Evolutionary conservation across 768 basidiomycete genomes (phyloP).

Genomic region (Rhodocollybia butyracea): DNA sequence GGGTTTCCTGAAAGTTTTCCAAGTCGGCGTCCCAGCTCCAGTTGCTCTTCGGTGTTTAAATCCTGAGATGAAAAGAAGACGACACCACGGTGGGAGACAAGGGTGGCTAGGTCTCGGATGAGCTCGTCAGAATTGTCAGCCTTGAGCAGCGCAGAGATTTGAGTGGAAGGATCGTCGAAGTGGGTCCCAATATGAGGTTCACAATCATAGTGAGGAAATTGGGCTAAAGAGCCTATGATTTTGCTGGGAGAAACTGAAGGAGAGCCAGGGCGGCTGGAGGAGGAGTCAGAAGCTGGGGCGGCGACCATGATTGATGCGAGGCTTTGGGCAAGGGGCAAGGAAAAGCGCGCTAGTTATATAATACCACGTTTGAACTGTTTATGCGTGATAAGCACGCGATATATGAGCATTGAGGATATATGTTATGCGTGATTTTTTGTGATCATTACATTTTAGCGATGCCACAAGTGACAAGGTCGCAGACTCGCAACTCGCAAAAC

Average conservation of each 20-base stretch:
- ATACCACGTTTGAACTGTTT: no score
- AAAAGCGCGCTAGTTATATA: no score
- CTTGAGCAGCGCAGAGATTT: conserved; percentile 42
- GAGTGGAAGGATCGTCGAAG: conserved; percentile 40
- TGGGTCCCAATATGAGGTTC: conserved; percentile 58
- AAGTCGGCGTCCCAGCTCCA: conserved; percentile 42
- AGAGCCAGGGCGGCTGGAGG: background rate
- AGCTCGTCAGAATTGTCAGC: conserved; percentile 47
- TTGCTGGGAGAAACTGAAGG: background rate
- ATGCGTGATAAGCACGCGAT: conserved; percentile 1
- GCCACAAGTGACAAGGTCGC: background rate
- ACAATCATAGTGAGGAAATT: conserved; percentile 32
- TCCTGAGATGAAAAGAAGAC: conserved; percentile 62
- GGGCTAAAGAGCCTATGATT: conserved; percentile 33
- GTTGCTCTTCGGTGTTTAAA: conserved; percentile 47
- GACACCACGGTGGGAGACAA: conserved; percentile 56
- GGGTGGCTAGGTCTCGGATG: conserved; percentile 50
- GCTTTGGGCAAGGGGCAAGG: no score
- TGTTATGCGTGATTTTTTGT: background rate
- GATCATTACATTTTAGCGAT: background rate
- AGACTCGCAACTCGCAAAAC: no score
- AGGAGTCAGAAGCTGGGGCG: conserved; percentile 2
- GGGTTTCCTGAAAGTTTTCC: conserved; percentile 51
- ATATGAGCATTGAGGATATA: background rate
- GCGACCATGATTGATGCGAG: background rate